A percentile compares a stretch with the other conserved stretches of the same genome.
Conservation (phyloP, 192 early-diverging fungal species). For the Gonapodya prolifera region DNA sequence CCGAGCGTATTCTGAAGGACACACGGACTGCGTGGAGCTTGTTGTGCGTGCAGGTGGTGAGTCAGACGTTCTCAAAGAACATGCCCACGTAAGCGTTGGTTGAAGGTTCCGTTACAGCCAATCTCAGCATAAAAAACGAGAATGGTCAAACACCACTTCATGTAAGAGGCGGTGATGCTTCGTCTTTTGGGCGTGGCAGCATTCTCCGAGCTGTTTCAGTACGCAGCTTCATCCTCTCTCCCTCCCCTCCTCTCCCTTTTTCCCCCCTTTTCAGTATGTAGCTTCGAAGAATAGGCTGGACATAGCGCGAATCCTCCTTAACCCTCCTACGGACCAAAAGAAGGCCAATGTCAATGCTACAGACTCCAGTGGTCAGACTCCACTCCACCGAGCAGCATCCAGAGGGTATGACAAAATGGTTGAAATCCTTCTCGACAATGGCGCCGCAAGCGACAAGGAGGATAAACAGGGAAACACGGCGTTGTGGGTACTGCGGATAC, state of each 20-base stretch:
- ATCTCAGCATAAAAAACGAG: slow-evolving; percentile 30
- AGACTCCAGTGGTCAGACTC: slow-evolving; percentile 32
- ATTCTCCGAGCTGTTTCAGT: not conserved
- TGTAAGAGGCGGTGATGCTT: not conserved
- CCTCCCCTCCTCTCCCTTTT: not conserved
- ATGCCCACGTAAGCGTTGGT: not conserved
- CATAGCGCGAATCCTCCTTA: slow-evolving; percentile 14
- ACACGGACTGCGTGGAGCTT: not conserved
- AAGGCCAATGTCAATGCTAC: slow-evolving; percentile 27
- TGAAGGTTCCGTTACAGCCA: slow-evolving; percentile 19
- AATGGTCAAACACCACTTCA: slow-evolving; percentile 36
- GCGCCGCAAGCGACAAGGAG: slow-evolving; percentile 24
- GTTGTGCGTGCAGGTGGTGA: not conserved
- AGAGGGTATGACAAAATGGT: slow-evolving; percentile 22
- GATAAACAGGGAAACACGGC: slow-evolving; percentile 39
- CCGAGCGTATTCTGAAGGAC: not conserved
- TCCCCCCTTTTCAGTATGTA: slow-evolving; percentile 28
- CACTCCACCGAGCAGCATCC: slow-evolving; percentile 17
- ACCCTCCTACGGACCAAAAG: slow-evolving; percentile 24
- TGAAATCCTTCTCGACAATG: slow-evolving; percentile 28
- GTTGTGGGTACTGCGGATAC: slow-evolving; percentile 16
- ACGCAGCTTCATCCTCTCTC: too few species aligned
- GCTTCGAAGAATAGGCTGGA: slow-evolving; percentile 45
- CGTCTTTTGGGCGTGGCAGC: not conserved
- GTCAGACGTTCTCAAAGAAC: not conserved